phyloP scores from a whole-genome alignment of 1,139 yeast genomes.

The Nakaseomyces delphensis region DNA sequence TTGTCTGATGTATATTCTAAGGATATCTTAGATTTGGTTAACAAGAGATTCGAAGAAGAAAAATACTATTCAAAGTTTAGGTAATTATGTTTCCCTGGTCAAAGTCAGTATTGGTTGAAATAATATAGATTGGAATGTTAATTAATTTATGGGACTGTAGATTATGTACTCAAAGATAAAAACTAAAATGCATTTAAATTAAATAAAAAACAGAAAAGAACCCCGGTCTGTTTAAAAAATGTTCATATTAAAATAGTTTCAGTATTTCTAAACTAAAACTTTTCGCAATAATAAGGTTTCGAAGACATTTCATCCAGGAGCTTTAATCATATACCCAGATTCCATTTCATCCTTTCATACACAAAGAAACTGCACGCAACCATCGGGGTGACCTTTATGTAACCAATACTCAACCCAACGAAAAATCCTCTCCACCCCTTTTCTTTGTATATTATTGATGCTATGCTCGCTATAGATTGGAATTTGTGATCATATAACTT shows the following conservation, averaged over 20 bases:
- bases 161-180: background rate
- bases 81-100: conserved; percentile 16
- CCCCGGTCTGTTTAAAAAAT: too few relatives aligned
- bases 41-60: conserved; percentile 65
- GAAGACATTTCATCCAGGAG: too few relatives aligned
- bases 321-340: conserved; percentile 46
- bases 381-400: conserved; percentile 93
- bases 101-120: background rate
- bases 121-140: conserved; percentile 8
- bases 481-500: conserved; percentile 39
- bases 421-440: conserved; percentile 80
- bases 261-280: background rate
- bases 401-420: conserved; percentile 91
- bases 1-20: conserved; percentile 56
- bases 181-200: background rate
- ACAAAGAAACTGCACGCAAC: conserved; percentile 93
- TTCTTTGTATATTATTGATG: conserved; percentile 48
- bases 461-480: conserved; percentile 39
- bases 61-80: conserved; percentile 55
- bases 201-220: too few relatives aligned
- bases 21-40: conserved; percentile 51
- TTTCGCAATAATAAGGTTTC: too few relatives aligned
- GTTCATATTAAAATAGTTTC: background rate
- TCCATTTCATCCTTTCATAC: conserved; percentile 73
- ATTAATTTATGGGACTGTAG: background rate